Conservation (phyloP, 78 protist genomes). For the Dictyostelium brefeldianum region DNA sequence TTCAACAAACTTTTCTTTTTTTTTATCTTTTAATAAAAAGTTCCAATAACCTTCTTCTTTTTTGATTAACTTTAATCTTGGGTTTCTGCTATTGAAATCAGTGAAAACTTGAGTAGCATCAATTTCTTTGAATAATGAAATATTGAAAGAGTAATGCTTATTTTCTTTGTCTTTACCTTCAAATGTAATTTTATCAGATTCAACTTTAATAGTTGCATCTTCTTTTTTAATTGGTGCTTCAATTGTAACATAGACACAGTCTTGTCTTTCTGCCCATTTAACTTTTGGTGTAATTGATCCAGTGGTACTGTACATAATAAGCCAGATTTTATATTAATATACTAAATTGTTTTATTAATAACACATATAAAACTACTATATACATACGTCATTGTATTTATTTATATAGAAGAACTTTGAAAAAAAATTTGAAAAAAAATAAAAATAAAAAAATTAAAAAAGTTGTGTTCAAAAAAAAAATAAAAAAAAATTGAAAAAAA, state of each 20-base stretch:
- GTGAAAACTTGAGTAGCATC: neutral
- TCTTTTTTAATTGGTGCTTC: neutral
- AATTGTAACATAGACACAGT: conserved; percentile 18
- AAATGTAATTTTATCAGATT: conserved; percentile 27
- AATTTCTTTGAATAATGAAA: conserved; percentile 44
- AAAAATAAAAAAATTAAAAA: neutral
- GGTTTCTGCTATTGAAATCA: conserved; percentile 28
- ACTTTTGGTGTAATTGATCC: conserved; percentile 26
- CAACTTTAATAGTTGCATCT: neutral
- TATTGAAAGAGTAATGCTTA: neutral
- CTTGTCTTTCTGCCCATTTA: conserved; percentile 65
- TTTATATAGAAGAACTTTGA: neutral
- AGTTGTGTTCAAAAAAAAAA: no score
- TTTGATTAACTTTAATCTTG: conserved; percentile 21
- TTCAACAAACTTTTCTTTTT: conserved; percentile 1
- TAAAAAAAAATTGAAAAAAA: no score
- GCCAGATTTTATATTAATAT: neutral
- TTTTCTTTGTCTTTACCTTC: neutral
- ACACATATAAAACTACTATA: neutral
- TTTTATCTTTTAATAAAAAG: conserved; percentile 41
- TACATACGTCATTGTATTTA: conserved; percentile 16
- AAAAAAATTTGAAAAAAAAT: neutral
- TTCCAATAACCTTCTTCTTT: conserved; percentile 66
- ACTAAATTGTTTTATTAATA: neutral
- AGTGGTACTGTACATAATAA: neutral